Evolutionary conservation across 306 rosid genomes (phyloP), one percentile per base, ranked within the genome.

Genomic region (Trifolium pratense): DNA sequence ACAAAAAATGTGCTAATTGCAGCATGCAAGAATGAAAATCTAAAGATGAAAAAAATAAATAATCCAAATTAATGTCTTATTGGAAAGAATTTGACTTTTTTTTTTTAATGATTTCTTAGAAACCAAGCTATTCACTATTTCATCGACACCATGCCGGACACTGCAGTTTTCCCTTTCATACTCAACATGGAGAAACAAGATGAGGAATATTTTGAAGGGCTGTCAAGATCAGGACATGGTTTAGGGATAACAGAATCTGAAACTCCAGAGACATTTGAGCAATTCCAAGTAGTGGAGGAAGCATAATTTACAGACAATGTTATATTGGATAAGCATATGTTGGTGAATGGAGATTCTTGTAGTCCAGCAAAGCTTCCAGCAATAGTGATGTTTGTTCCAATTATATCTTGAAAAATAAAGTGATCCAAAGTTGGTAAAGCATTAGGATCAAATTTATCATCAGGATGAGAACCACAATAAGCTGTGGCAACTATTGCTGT

Each of bases 331-430:
- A 93, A 86, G 75, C 92, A 91, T 58, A 93, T 85, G 39, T 85
- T 74, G 43, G 90, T 89, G 81, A 94, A 94, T 16, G 97, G 98
- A 21, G 98, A 89, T 80, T 91, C 98, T 69, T 74, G 39, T 58
- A 94, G 86, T 61, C 98, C 98, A 9, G 66, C 62, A 61, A 94
- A 88, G 80, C 57, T 82, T 73, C 98, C 97, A 55, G 97, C 98
- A 49, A 88, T 32, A n/a, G 84, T 83, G 77, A 94, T 85, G 82
- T 88, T 86, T 60, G 86, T 81, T 68, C 97, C 98, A 20, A 53
- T 67, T 53, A 91, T 87, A 72, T 85, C 81, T 85, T 80, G 80
- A 55, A 94, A 74, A 49, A 84, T 84, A 66, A 94, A 83, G 68
- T 83, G 87, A 78, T 89, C 83, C 74, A 94, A 78, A 46, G 7